Percentiles rank a stretch among this genome's conserved stretches.
Evolutionary conservation across 768 basidiomycete genomes (phyloP).

Genomic region (Panaeolus cyanescens): DNA sequence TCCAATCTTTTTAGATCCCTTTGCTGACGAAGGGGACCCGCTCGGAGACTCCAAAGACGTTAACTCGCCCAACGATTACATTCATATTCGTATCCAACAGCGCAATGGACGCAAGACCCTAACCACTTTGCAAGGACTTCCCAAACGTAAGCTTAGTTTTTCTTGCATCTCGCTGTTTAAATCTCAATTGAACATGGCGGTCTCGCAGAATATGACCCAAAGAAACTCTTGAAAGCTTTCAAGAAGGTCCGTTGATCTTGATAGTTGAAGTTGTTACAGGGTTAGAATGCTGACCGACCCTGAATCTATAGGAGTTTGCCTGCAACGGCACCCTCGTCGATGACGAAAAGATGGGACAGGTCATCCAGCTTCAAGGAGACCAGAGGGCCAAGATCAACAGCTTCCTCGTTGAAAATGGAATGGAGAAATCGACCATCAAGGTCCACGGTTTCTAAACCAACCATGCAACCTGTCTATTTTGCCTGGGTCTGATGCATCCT

Average conservation of each 20-base stretch:
- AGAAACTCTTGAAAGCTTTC: slow-evolving; percentile 98
- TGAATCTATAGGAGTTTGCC: slow-evolving; percentile 78
- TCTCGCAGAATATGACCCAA: slow-evolving; percentile 85
- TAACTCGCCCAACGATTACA: slow-evolving; percentile 80
- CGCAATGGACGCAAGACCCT: slow-evolving; percentile 98
- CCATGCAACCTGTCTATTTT: slow-evolving; percentile 4
- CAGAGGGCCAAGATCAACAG: slow-evolving; percentile 88
- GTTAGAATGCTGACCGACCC: not conserved
- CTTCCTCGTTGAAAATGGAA: slow-evolving; percentile 85
- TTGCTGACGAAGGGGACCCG: slow-evolving; percentile 91
- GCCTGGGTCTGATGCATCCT: slow-evolving; percentile 5
- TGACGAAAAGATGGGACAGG: slow-evolving; percentile 93
- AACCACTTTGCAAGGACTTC: slow-evolving; percentile 95
- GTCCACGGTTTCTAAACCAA: slow-evolving; percentile 78
- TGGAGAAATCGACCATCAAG: slow-evolving; percentile 79
- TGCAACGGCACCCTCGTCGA: slow-evolving; percentile 98
- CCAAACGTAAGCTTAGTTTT: slow-evolving; percentile 66
- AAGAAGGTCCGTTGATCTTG: slow-evolving; percentile 74
- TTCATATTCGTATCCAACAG: slow-evolving; percentile 98
- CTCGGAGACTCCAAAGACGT: slow-evolving; percentile 75
- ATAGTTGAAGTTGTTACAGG: slow-evolving; percentile 1
- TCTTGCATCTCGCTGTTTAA: slow-evolving; percentile 5
- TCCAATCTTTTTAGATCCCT: slow-evolving; percentile 70
- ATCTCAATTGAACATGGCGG: slow-evolving; percentile 6
- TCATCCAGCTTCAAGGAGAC: slow-evolving; percentile 98